Percentiles rank a stretch among this genome's conserved stretches.
Conservation (phyloP, 345 rosid species). For the Eucalyptus lansdowneana region DNA sequence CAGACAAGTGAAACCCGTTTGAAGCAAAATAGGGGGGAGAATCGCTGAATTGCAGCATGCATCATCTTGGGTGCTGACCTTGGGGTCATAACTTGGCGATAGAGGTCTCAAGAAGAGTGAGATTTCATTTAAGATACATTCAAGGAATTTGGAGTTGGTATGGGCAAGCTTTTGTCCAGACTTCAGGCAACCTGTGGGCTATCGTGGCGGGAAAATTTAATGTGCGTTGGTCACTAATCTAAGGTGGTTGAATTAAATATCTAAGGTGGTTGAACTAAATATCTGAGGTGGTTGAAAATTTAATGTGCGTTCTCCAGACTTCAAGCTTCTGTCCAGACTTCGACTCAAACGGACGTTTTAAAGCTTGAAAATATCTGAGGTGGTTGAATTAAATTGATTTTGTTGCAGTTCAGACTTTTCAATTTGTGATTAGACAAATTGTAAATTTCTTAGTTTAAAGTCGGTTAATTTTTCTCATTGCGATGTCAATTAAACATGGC, state of each 20-base stretch:
- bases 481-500: not conserved
- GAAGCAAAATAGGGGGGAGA: not conserved
- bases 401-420: not conserved
- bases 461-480: not conserved
- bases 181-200: not conserved
- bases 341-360: too few species aligned
- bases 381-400: not conserved
- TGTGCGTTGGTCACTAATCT: not conserved
- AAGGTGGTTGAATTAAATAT: too few species aligned
- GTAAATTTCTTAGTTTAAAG: not conserved
- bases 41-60: not conserved
- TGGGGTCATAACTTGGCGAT: not conserved
- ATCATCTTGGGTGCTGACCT: not conserved
- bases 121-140: fast-evolving
- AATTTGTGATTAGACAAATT: not conserved
- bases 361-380: not conserved
- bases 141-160: not conserved
- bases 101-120: not conserved
- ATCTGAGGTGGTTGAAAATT: too few species aligned
- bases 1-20: not conserved
- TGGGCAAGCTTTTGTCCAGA: not conserved
- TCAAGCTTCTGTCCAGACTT: too few species aligned
- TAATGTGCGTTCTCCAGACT: too few species aligned
- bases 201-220: not conserved
- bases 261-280: too few species aligned